Evolutionary conservation across 2,329 filamentous ascomycete species (phyloP).

Genomic region (Talaromyces sp.): DNA sequence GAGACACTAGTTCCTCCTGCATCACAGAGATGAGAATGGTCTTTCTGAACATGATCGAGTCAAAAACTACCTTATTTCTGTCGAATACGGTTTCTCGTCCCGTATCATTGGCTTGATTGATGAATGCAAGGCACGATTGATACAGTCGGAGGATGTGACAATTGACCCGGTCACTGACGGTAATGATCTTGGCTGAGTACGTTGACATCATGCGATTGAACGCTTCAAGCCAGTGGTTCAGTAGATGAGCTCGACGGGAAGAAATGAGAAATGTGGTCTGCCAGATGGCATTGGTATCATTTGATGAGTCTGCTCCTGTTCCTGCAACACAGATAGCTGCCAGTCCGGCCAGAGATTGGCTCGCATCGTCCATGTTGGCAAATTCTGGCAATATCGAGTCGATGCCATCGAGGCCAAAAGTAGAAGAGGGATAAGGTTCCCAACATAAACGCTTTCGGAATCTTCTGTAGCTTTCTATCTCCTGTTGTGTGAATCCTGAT

Average conservation of each 20-base stretch:
- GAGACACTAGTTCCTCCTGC: slow-evolving; percentile 7
- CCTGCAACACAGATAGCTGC: slow-evolving; percentile 3
- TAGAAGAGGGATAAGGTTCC: background rate
- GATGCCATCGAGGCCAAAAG: background rate
- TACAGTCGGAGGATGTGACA: slow-evolving; percentile 14
- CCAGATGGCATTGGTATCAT: background rate
- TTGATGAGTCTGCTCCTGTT: too few species aligned
- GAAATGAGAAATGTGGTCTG: slow-evolving; percentile 3
- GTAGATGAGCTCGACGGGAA: slow-evolving; percentile 3
- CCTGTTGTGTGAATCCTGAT: slow-evolving; percentile 2
- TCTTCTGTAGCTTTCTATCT: background rate
- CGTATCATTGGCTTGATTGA: slow-evolving; percentile 10
- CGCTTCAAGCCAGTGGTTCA: slow-evolving; percentile 12
- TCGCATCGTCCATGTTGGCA: background rate
- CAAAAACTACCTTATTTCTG: slow-evolving; percentile 9
- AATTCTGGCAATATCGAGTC: slow-evolving; percentile 7
- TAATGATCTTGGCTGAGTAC: background rate
- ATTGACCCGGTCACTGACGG: background rate
- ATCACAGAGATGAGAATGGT: slow-evolving; percentile 6
- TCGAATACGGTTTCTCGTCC: slow-evolving; percentile 13
- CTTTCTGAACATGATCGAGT: slow-evolving; percentile 7
- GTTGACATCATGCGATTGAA: slow-evolving; percentile 10
- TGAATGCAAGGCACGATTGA: slow-evolving; percentile 9
- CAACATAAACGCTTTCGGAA: slow-evolving; percentile 1
- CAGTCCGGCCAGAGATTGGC: background rate